These are phyloP conservation scores for Graphilbum sp. DNA, from an alignment of 2,329 filamentous ascomycete species.

Conservation along the genomic window DNA sequence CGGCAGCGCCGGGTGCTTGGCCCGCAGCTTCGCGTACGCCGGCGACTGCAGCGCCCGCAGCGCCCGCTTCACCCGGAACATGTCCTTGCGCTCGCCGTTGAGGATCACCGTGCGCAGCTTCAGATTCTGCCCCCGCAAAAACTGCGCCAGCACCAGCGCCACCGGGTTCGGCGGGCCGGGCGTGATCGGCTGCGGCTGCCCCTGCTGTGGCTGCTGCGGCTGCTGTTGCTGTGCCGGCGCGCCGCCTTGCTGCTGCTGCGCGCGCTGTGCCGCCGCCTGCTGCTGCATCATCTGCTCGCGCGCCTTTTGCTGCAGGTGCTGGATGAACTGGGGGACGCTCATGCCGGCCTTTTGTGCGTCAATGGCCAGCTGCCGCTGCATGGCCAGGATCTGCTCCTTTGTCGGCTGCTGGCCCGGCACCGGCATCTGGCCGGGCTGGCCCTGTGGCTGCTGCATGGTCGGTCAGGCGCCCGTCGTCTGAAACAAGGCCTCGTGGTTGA, in stretches of 20 bases:
- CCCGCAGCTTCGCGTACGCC: constrained; percentile 75
- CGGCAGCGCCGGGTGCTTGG: constrained; percentile 79
- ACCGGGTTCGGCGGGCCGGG: constrained; percentile 77
- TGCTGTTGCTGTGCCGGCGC: constrained; percentile 25
- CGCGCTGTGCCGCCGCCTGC: constrained; percentile 26
- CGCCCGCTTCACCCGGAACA: constrained; percentile 97
- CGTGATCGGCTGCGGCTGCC: constrained; percentile 49
- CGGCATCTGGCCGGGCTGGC: constrained; percentile 13
- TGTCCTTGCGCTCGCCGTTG: constrained; percentile 91
- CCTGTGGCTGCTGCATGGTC: constrained; percentile 1
- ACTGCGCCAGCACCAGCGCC: constrained; percentile 77
- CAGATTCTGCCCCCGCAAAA: constrained; percentile 66
- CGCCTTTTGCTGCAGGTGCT: constrained; percentile 44
- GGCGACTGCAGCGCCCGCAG: constrained; percentile 79
- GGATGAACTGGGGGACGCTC: constrained; percentile 70
- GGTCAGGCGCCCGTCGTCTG: too few species aligned
- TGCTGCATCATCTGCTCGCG: constrained; percentile 26
- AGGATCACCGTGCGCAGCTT: constrained; percentile 86
- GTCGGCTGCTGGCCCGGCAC: constrained; percentile 34
- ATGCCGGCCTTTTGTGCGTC: constrained; percentile 78
- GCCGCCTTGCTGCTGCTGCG: constrained; percentile 20
- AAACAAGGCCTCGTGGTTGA: too few species aligned
- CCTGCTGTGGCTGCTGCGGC: constrained; percentile 22
- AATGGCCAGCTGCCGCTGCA: constrained; percentile 66
- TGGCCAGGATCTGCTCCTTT: constrained; percentile 69